phyloP scores from a whole-genome alignment of 345 rosid genomes.

The Eucalyptus pauciflora region DNA sequence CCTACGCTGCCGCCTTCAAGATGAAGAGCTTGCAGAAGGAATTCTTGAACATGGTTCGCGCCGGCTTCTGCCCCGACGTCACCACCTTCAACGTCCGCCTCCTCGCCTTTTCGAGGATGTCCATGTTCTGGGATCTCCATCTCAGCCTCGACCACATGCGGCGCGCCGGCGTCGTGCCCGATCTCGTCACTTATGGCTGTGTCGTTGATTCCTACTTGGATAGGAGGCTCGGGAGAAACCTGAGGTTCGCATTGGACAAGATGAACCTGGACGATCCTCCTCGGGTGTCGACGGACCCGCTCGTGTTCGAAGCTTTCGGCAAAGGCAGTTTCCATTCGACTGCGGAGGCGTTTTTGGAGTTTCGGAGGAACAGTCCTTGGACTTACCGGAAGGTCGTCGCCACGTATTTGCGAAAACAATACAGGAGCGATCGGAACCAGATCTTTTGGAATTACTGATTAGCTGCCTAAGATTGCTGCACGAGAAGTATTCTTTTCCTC shows the following conservation, averaged over 20 bases:
- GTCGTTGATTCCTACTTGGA: conserved; percentile 83
- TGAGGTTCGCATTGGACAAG: conserved; percentile 46
- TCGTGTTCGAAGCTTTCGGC: conserved; percentile 55
- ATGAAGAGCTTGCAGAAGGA: conserved; percentile 88
- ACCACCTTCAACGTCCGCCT: conserved; percentile 71
- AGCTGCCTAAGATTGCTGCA: not conserved
- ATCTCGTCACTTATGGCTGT: conserved; percentile 75
- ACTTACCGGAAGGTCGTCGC: conserved; percentile 48
- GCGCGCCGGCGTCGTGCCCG: conserved; percentile 43
- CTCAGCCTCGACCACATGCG: conserved; percentile 80
- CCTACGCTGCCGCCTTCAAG: conserved; percentile 74
- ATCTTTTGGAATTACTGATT: conserved; percentile 81
- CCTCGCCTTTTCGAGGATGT: conserved; percentile 70
- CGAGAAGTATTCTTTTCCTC: not conserved
- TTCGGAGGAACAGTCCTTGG: conserved; percentile 27
- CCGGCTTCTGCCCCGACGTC: conserved; percentile 65
- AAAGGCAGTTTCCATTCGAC: conserved; percentile 74
- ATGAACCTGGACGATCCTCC: conserved; percentile 49
- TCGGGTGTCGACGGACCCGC: conserved; percentile 37
- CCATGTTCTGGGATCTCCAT: conserved; percentile 84
- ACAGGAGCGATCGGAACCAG: conserved; percentile 33
- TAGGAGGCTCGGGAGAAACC: conserved; percentile 47
- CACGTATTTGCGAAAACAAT: conserved; percentile 49
- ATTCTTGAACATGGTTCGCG: conserved; percentile 42
- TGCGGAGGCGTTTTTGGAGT: conserved; percentile 77